phyloP scores from a whole-genome alignment of 139 green algal genomes.

The Tetradesmus obliquus region DNA sequence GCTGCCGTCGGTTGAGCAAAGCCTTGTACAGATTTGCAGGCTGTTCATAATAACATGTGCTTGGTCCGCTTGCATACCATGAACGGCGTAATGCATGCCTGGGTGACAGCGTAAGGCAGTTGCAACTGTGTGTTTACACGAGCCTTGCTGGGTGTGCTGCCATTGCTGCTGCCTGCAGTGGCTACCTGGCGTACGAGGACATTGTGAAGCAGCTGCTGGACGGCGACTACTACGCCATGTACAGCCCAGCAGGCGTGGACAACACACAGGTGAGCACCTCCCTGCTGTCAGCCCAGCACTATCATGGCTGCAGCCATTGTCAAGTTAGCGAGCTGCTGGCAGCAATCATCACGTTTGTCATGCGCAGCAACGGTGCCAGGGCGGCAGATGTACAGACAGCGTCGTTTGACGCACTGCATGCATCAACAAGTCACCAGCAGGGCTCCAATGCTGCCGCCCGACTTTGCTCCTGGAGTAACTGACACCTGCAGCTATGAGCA shows the following conservation, averaged over 20 bases:
- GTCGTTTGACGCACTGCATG: no score
- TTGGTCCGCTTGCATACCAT: no score
- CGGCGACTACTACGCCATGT: conserved; percentile 73
- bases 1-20: no score
- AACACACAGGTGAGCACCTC: conserved; percentile 54
- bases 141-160: not conserved
- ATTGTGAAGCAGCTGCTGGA: conserved; percentile 69
- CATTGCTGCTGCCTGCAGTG: conserved; percentile 49
- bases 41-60: not conserved
- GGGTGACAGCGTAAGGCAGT: not conserved
- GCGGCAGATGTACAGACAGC: no score
- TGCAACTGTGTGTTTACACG: not conserved
- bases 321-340: not conserved
- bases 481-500: no score
- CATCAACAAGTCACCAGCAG: no score
- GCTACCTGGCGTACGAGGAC: conserved; percentile 72
- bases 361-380: no score
- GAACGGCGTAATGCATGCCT: no score
- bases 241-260: conserved; percentile 59
- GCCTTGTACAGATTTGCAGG: not conserved
- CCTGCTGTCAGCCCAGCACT: not conserved
- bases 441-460: no score
- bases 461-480: no score
- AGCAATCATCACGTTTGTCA: no score
- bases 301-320: not conserved